phyloP scores from a whole-genome alignment of 768 basidiomycete species.

The Zangia roseola region DNA sequence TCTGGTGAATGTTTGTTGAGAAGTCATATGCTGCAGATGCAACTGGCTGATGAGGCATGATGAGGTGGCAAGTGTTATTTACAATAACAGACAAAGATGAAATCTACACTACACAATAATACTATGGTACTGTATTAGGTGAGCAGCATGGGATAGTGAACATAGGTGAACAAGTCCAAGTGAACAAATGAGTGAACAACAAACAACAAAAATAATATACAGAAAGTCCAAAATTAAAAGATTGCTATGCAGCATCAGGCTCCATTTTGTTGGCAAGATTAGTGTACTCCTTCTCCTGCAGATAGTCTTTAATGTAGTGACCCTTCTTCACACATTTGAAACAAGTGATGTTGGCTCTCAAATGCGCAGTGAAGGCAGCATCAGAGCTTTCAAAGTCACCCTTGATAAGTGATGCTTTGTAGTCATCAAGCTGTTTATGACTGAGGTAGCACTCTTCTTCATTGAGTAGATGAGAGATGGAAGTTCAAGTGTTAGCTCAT shows the following conservation, averaged over 20 bases:
- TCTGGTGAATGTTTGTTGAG: no score
- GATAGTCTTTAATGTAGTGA: conserved; percentile 10
- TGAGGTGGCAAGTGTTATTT: no score
- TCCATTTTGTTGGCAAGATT: not conserved
- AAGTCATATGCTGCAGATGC: no score
- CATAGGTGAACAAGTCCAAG: not conserved
- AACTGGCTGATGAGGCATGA: no score
- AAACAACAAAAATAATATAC: not conserved
- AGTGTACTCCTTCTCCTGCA: not conserved
- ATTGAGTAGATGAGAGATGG: conserved; percentile 32
- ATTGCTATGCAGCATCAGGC: not conserved
- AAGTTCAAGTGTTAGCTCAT: conserved; percentile 24
- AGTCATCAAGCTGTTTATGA: not conserved
- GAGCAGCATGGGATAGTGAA: not conserved
- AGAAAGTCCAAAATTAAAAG: not conserved
- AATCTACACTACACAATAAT: no score
- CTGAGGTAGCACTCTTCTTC: conserved; percentile 26
- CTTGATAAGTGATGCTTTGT: conserved; percentile 4
- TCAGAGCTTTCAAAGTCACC: no score
- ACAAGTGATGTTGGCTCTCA: no score
- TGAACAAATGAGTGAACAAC: no score
- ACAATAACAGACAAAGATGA: no score
- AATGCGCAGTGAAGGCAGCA: no score
- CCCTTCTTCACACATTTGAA: conserved; percentile 7
- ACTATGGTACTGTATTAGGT: not conserved